A percentile compares a stretch with the other conserved stretches of the same genome.
Evolutionary conservation across 179 eudicot species (phyloP).

Genomic region (Dionaea muscipula): DNA sequence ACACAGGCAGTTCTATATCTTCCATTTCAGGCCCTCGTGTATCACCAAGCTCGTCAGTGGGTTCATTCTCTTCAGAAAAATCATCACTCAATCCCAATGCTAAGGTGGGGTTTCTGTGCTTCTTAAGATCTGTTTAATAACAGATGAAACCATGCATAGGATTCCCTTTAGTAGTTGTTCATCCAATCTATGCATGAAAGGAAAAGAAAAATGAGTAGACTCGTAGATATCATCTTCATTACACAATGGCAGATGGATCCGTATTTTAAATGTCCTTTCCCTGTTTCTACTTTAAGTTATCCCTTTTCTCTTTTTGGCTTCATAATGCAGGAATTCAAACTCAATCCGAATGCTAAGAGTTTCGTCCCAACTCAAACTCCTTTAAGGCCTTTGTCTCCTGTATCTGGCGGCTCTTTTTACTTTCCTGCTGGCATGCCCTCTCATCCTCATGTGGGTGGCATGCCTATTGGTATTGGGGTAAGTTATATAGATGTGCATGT

Average conservation of each 20-base stretch:
- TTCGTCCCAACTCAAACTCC: slow-evolving; percentile 56
- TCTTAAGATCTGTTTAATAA: neutral
- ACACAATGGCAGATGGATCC: too few species aligned
- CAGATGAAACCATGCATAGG: too few species aligned
- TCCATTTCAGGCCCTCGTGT: too few species aligned
- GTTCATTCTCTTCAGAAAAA: too few species aligned
- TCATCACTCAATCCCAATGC: too few species aligned
- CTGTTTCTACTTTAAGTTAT: neutral
- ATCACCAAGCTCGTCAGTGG: too few species aligned
- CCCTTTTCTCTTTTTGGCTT: neutral
- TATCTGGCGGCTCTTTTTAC: slow-evolving; percentile 63
- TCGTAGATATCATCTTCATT: slow-evolving; percentile 1
- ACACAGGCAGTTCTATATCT: too few species aligned
- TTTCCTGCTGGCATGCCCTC: slow-evolving; percentile 44
- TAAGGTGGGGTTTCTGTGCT: neutral
- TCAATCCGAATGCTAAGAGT: slow-evolving; percentile 85
- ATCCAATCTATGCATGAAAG: neutral
- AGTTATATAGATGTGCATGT: slow-evolving; percentile 16
- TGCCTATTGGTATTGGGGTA: slow-evolving; percentile 86
- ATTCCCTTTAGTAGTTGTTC: neutral
- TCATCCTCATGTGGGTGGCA: slow-evolving; percentile 65
- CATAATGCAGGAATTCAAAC: slow-evolving; percentile 64
- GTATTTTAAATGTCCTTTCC: neutral
- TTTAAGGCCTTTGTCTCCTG: slow-evolving; percentile 76
- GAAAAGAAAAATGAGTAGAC: neutral